Base-by-base conservation (phyloP, 768 basidiomycete species). In the Lepiota venenata region DNA sequence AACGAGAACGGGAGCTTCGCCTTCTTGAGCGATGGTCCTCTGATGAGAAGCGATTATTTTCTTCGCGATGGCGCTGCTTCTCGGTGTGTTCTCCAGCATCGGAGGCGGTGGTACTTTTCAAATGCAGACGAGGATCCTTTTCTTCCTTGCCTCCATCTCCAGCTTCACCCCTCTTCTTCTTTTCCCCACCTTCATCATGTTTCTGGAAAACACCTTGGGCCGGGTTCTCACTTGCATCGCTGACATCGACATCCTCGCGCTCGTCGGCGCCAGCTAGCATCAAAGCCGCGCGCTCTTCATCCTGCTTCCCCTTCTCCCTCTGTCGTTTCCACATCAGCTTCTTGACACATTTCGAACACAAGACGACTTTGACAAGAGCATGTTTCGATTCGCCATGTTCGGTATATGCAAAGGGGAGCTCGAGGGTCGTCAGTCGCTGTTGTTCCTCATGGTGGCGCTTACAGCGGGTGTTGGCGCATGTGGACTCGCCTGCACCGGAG, bases 381-480 rank as follows among this genome's bases (percentile, higher is more conserved):
- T 81, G 80, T 69, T 91, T 94, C 45, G 63, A 68, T 60, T 84
- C 79, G 1, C 87, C 90, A 11, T 81, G 82, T 64, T 98, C 96
- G 18, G 79, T 71, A 67, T 98, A 98, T 7, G 83, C 79, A 63
- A 98, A 98, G 0, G 94, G 95, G 2, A 98, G 75, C 68, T 98
- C 94, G 41, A 93, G 80, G 8, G 93, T 93, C 11, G 80, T 78
- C 27, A 96, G 74, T 4, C 71, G 63, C 47, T 67, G 70, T 49
- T 61, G 37, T 61, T 61, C 40, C 39, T 43, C 12, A 47, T 75
- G 71, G 58, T 94, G 88, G 60, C 79, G 78, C 47, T 76, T 70
- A 64, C 96, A 98, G 20, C 94, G 89, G 18, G 91, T 83, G 58
- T 95, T 95, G 1, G 82, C 95, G 63, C 96, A 98, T 0, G 91